Evolutionary conservation across 2,329 filamentous ascomycete genomes (phyloP), one percentile per base, ranked within the genome.

Genomic region (Teratosphaeria viscida): DNA sequence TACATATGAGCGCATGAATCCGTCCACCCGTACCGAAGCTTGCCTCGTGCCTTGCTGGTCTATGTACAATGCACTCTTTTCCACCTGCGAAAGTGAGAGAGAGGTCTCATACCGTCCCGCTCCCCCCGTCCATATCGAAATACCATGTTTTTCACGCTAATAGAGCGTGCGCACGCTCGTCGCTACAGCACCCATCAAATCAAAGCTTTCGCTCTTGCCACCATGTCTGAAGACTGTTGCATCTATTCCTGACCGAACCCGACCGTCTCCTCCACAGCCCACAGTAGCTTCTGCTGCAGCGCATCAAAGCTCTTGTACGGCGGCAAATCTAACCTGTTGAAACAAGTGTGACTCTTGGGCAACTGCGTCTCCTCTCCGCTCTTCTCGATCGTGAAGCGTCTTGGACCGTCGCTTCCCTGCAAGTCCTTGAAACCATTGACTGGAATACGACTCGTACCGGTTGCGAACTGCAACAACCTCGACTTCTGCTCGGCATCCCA

Each of bases 401-500:
- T 83, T 10, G 94, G 94, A 3, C 94, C 94, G 73, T 99, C 94
- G 67, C 91, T 96, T 49, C 94, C 94, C 75, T 99, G 94, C 57
- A 99, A 79, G 80, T 99, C 94, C 78, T 99, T 99, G 83, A 99
- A 99, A 7, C 94, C 94, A 74, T 99, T 99, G 77, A 99, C 94
- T 0, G 94, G 94, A 66, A 99, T 99, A 78, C 94, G 88, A 56
- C 91, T 96, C 14, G 94, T 99, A 74, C 94, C 94, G 8, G 94
- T 99, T 0, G 94, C 94, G 73, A 99, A 99, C 75, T 99, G 94
- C 68, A 99, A 77, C 63, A 99, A 81, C 71, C 94, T 87, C 58
- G 90, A 96, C 80, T 99, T 99, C 76, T 99, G 94, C 76, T 99
- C 94, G 32, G 94, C 91, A 73, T 99, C 94, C 94, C 94, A 99